Evolutionary conservation across 495 filamentous ascomycete species (phyloP), one percentile per base, ranked within the genome.

Genomic region (Immersiella caudata): DNA sequence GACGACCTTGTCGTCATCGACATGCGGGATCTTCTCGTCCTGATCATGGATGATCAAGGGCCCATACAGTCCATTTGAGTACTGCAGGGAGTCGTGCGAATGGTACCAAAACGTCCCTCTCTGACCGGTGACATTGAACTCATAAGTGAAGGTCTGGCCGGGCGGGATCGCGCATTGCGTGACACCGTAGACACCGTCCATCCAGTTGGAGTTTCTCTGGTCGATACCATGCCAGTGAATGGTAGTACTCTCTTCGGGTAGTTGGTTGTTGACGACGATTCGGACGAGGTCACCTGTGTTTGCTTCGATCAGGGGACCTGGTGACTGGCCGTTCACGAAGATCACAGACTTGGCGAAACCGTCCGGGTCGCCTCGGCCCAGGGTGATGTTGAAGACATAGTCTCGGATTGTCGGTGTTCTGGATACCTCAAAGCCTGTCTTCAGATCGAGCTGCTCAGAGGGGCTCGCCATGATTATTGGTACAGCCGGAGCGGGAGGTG

Each of bases 41-140:
- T 87, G 86, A 0, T 85, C 86, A 59, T 87, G 73, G 61, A 89
- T 82, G 54, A 83, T 72, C 36, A 89, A 73, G 6, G 84, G 74
- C 0, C 85, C 87, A 29, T 70, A 52, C 3, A 75, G 18, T 60
- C 83, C 85, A 35, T 81, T 75, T 6, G 76, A 71, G 67, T 85
- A 87, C 69, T 87, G 84, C 14, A 79, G 76, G 6, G 75, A 75
- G 69, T 81, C 83, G 61, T 88, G 86, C 8, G 79, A 76, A 59
- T 87, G 86, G 8, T 69, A 74, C 66, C 70, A 74, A 5, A 56
- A 67, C 2, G 72, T 67, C 6, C 72, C 72, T 64, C 85, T 86
- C 56, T 84, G 77, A 25, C 0, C 2, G 26, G 82, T 79, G 5
- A 79, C 83, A 22, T 76, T 73, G 58, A 82, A 88, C 12, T 65